A percentile compares a stretch with the other conserved stretches of the same genome.
Conservation (phyloP, 1,284 basidiomycete species). For the Amylostereum chailletii region DNA sequence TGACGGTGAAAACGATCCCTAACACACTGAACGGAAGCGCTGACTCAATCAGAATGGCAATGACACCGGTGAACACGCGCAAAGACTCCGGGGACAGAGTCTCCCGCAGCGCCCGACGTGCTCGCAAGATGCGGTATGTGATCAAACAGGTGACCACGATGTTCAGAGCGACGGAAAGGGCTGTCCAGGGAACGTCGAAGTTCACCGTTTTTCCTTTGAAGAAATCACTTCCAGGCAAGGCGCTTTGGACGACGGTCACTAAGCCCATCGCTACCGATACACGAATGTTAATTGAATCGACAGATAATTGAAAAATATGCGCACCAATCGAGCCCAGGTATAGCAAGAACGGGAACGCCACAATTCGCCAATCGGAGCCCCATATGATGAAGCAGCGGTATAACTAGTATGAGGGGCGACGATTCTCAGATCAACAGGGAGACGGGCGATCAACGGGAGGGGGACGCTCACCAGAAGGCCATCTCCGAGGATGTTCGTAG, state of each 20-base stretch:
- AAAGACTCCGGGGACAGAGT: slow-evolving; percentile 8
- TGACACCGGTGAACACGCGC: slow-evolving; percentile 15
- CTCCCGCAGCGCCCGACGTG: slow-evolving; percentile 7
- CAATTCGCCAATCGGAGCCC: slow-evolving; percentile 13
- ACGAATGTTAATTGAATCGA: too few species aligned
- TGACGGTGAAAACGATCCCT: slow-evolving; percentile 11
- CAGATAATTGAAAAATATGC: slow-evolving; percentile 6
- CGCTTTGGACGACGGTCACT: slow-evolving; percentile 16
- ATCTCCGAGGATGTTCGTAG: slow-evolving; percentile 20
- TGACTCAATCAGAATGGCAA: slow-evolving; percentile 20
- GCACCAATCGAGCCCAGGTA: slow-evolving; percentile 19
- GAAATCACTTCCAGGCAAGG: too few species aligned
- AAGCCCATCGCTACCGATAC: too few species aligned
- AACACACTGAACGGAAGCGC: slow-evolving; percentile 17
- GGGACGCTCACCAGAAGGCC: slow-evolving; percentile 21
- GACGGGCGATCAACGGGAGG: too few species aligned
- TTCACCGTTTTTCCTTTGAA: slow-evolving; percentile 9
- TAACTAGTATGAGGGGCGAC: slow-evolving; percentile 11
- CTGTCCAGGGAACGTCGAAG: slow-evolving; percentile 17
- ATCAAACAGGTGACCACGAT: slow-evolving; percentile 17
- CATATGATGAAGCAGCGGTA: slow-evolving; percentile 23
- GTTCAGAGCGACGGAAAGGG: slow-evolving; percentile 16
- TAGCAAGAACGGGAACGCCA: slow-evolving; percentile 16
- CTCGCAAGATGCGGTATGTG: slow-evolving; percentile 11
- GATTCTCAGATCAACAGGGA: too few species aligned